These are phyloP conservation scores for Guadua angustifolia DNA, from an alignment of 176 grass and related monocot species.

Conservation along the genomic window DNA sequence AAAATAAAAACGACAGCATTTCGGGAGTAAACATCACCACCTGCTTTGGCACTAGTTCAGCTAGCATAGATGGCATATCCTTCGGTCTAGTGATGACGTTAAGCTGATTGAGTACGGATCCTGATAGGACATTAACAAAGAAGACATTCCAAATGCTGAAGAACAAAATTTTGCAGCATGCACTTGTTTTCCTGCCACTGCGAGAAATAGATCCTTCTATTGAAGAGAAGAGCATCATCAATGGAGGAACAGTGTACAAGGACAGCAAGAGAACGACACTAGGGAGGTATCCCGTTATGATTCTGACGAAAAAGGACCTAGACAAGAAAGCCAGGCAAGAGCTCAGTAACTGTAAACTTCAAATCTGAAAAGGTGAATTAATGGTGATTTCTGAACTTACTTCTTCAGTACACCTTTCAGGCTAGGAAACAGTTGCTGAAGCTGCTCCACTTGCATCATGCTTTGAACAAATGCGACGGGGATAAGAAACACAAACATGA, in stretches of 20 bases:
- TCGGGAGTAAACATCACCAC: constrained; percentile 38
- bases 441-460: constrained; percentile 74
- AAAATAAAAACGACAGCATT: neutral
- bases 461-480: constrained; percentile 89
- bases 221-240: constrained; percentile 89
- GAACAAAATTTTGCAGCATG: constrained; percentile 78
- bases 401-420: constrained; percentile 55
- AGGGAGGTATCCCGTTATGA: constrained; percentile 90
- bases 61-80: constrained; percentile 79
- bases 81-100: constrained; percentile 75
- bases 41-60: constrained; percentile 89
- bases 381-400: constrained; percentile 56
- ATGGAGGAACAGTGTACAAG: constrained; percentile 80
- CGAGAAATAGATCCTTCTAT: constrained; percentile 86
- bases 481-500: constrained; percentile 85
- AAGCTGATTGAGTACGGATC: constrained; percentile 70
- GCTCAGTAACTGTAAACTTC: constrained; percentile 18
- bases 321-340: constrained; percentile 37
- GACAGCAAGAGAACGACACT: constrained; percentile 82
- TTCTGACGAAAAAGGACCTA: constrained; percentile 62
- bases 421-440: constrained; percentile 59
- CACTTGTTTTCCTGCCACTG: constrained; percentile 82
- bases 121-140: constrained; percentile 93
- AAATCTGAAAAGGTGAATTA: constrained; percentile 18
- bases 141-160: constrained; percentile 95